Percentiles rank a stretch among this genome's conserved stretches.
phyloP scores from a whole-genome alignment of 805 yeast species.

The Candida rishiriensis region DNA sequence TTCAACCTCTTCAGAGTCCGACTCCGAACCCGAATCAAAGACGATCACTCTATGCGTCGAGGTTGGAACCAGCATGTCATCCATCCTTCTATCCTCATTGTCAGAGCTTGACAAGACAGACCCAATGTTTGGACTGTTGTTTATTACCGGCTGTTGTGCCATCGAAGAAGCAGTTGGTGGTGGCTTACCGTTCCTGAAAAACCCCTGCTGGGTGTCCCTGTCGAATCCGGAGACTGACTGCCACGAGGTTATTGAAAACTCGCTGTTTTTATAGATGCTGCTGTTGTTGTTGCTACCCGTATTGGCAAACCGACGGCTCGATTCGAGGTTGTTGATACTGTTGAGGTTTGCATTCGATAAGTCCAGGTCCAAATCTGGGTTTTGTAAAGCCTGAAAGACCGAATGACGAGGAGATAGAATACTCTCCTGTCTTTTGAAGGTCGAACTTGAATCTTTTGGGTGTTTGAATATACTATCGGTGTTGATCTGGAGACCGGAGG shows the following conservation, averaged over 20 bases:
- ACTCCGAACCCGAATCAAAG: conserved; percentile 22
- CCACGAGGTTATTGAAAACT: conserved; percentile 33
- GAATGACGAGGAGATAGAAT: conserved; percentile 30
- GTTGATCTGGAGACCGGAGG: no score
- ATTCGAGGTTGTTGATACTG: background rate
- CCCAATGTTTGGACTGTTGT: conserved; percentile 20
- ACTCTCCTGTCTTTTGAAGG: conserved; percentile 10
- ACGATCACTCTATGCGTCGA: conserved; percentile 18
- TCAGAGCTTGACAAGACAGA: conserved; percentile 32
- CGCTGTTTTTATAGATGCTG: conserved; percentile 15
- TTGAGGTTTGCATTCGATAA: conserved; percentile 6
- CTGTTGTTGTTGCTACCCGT: background rate
- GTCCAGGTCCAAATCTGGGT: conserved; percentile 29
- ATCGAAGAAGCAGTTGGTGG: background rate
- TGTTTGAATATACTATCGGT: no score
- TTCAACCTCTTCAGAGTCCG: conserved; percentile 7
- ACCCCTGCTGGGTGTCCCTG: background rate
- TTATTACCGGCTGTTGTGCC: background rate
- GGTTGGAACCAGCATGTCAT: conserved; percentile 9
- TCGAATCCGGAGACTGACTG: conserved; percentile 24
- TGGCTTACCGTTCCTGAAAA: background rate
- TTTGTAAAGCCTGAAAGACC: conserved; percentile 28
- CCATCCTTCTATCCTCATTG: conserved; percentile 23
- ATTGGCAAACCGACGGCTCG: background rate
- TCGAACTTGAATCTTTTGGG: background rate